Evolutionary conservation across 768 basidiomycete species (phyloP).

Genomic region (Cantharellus cinnabarinus): DNA sequence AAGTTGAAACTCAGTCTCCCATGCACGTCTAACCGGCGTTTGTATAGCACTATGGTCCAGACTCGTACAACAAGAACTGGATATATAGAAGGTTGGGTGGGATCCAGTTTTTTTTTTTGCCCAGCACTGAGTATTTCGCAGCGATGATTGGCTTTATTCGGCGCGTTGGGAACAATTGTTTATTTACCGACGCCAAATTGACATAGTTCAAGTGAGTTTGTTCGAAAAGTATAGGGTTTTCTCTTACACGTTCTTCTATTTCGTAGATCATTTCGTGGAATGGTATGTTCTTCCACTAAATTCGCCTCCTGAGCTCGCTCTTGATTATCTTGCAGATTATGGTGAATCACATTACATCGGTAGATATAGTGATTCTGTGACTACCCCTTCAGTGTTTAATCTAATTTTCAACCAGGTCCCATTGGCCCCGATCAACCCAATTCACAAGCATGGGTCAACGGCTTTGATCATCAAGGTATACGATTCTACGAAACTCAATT

Average conservation of each 20-base stretch:
- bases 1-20: neutral
- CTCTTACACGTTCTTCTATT: neutral
- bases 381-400: too few species aligned
- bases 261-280: constrained; percentile 18
- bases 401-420: constrained; percentile 5
- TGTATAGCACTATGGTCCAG: constrained; percentile 34
- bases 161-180: constrained; percentile 18
- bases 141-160: constrained; percentile 18
- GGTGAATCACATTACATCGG: constrained; percentile 25
- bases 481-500: neutral
- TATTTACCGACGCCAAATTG: constrained; percentile 15
- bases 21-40: neutral
- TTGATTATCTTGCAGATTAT: constrained; percentile 23
- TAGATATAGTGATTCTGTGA: too few species aligned
- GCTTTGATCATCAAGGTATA: constrained; percentile 2
- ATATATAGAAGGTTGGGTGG: constrained; percentile 2
- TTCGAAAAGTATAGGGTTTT: neutral
- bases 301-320: neutral
- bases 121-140: neutral
- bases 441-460: constrained; percentile 18
- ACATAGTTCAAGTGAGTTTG: constrained; percentile 13
- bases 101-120: neutral
- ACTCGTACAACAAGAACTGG: constrained; percentile 52
- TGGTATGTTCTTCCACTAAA: constrained; percentile 10
- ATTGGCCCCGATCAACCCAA: constrained; percentile 14